These are phyloP conservation scores for Fomes fomentarius DNA, from an alignment of 1,284 basidiomycete species.

Conservation along the genomic window DNA sequence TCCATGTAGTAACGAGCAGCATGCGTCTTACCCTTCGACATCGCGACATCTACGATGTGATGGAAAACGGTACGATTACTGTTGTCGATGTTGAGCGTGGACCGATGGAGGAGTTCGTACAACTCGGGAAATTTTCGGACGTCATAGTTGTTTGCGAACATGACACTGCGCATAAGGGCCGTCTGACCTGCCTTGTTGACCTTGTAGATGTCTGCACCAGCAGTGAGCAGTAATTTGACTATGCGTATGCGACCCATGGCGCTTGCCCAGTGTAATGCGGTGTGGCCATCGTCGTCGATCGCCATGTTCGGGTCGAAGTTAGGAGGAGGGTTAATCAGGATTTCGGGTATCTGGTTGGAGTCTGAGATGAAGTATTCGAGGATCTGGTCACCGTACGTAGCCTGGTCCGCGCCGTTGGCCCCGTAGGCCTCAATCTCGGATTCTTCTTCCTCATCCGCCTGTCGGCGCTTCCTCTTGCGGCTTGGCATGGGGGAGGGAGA, in stretches of 20 bases:
- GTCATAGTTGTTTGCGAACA: constrained; percentile 99
- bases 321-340: constrained; percentile 87
- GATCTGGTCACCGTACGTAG: constrained; percentile 90
- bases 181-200: constrained; percentile 98
- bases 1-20: constrained; percentile 99
- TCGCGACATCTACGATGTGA: constrained; percentile 98
- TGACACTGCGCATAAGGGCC: constrained; percentile 97
- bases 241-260: constrained; percentile 98
- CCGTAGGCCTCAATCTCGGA: constrained; percentile 13
- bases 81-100: constrained; percentile 98
- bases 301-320: constrained; percentile 97
- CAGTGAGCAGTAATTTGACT: constrained; percentile 92
- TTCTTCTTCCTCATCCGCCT: constrained; percentile 23
- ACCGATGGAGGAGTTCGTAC: constrained; percentile 95
- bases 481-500: constrained; percentile 36
- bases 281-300: constrained; percentile 99
- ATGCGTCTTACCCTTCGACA: constrained; percentile 97
- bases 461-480: constrained; percentile 38
- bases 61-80: constrained; percentile 99
- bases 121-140: constrained; percentile 98
- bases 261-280: constrained; percentile 97
- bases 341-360: constrained; percentile 87
- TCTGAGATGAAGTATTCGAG: constrained; percentile 99
- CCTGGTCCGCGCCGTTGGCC: constrained; percentile 40
- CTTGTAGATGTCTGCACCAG: constrained; percentile 96